A percentile compares a stretch with the other conserved stretches of the same genome.
Conservation (phyloP, 2,329 filamentous ascomycete genomes). For the Cladosporium phlei region DNA sequence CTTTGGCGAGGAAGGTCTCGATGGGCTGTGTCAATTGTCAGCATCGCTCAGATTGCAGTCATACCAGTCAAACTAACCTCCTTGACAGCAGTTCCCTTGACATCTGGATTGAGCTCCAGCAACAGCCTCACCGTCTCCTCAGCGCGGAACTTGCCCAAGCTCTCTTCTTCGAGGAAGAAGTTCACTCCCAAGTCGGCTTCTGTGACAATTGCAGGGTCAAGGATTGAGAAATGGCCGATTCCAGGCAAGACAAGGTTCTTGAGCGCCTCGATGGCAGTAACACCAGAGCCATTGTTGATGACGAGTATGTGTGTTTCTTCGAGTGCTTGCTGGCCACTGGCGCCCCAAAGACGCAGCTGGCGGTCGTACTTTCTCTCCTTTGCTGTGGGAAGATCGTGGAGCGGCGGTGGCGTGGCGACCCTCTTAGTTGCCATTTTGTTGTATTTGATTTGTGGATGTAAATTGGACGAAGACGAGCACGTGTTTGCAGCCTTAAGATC, state of each 20-base stretch:
- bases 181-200: conserved; percentile 88
- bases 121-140: conserved; percentile 72
- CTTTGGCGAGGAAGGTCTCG: conserved; percentile 40
- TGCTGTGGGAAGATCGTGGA: conserved; percentile 50
- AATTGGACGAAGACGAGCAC: no score
- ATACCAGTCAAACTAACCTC: conserved; percentile 41
- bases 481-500: no score
- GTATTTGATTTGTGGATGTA: no score
- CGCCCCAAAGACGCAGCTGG: conserved; percentile 91
- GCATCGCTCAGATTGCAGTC: conserved; percentile 34
- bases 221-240: conserved; percentile 86
- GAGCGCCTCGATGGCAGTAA: conserved; percentile 81
- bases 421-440: conserved; percentile 20
- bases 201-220: conserved; percentile 70
- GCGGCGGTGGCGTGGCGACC: conserved; percentile 38
- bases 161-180: conserved; percentile 84
- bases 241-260: conserved; percentile 97
- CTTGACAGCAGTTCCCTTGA: conserved; percentile 65
- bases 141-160: conserved; percentile 71
- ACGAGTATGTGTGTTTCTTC: conserved; percentile 90
- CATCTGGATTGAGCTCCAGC: conserved; percentile 87
- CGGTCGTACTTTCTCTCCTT: conserved; percentile 77
- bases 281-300: conserved; percentile 80
- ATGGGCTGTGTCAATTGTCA: conserved; percentile 35
- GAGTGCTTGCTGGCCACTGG: conserved; percentile 81